Conservation (phyloP, 1,139 yeast genomes). For the Spencermartinsiella ligniputridi region DNA sequence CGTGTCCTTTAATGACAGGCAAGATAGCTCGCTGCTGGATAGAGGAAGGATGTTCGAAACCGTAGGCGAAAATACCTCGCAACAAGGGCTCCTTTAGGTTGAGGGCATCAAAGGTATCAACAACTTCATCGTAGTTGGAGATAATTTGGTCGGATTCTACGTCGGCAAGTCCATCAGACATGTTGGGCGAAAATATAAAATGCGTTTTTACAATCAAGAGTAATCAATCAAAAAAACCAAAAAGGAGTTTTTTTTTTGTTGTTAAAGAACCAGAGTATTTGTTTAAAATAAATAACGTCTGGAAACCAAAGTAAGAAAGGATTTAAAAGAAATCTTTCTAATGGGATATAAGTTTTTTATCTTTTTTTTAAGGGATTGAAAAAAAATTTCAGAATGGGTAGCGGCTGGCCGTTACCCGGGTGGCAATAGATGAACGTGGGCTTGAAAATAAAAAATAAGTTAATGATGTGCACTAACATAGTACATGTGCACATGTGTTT, state of each 20-base stretch:
- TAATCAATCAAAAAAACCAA: conserved; percentile 3
- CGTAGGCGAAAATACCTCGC: conserved; percentile 81
- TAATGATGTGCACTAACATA: too few relatives aligned
- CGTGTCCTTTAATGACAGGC: conserved; percentile 95
- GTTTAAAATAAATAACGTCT: too few relatives aligned
- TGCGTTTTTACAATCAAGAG: not conserved
- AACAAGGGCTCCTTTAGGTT: conserved; percentile 40
- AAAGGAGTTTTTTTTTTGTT: not conserved
- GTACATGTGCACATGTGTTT: too few relatives aligned
- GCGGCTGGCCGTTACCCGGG: too few relatives aligned
- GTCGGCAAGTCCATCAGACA: conserved; percentile 63
- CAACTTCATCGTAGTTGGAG: conserved; percentile 97
- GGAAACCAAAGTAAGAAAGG: too few relatives aligned
- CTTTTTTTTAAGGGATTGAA: too few relatives aligned
- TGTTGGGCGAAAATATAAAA: too few relatives aligned
- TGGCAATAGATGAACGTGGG: too few relatives aligned
- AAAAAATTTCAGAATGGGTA: too few relatives aligned
- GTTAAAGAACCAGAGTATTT: conserved; percentile 1
- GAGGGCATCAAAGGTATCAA: conserved; percentile 53
- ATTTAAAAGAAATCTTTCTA: too few relatives aligned
- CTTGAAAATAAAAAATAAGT: too few relatives aligned
- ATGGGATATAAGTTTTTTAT: too few relatives aligned
- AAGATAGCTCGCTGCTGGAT: conserved; percentile 98
- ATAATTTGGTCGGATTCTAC: conserved; percentile 81
- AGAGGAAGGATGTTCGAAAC: conserved; percentile 96